Percentiles rank a stretch among this genome's conserved stretches.
Conservation (phyloP, 495 filamentous ascomycete genomes). For the Umbilicaria muhlenbergii region DNA sequence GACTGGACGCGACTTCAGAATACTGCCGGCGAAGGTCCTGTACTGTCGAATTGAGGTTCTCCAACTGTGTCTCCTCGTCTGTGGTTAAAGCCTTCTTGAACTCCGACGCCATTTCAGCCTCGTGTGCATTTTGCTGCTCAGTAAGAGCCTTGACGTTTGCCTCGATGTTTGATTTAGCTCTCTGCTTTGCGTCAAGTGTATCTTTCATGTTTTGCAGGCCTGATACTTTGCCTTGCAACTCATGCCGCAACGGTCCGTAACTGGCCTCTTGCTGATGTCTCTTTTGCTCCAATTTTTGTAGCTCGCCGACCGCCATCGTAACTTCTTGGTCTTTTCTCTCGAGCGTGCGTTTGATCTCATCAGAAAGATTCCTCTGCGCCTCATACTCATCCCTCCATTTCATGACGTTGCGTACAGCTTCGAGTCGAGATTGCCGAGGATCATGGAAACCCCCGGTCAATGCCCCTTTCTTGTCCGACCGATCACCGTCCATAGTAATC, state of each 20-base stretch:
- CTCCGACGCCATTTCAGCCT: conserved; percentile 63
- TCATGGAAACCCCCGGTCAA: conserved; percentile 90
- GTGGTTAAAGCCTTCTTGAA: conserved; percentile 83
- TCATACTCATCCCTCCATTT: conserved; percentile 65
- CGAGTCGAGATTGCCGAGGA: conserved; percentile 61
- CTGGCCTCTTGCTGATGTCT: conserved; percentile 64
- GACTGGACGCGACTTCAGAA: conserved; percentile 53
- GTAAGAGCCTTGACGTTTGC: conserved; percentile 57
- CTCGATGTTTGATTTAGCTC: conserved; percentile 57
- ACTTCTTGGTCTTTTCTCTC: conserved; percentile 74
- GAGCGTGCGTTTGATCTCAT: conserved; percentile 47
- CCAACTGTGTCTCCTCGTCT: conserved; percentile 68
- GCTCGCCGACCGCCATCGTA: conserved; percentile 60
- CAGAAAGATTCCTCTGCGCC: conserved; percentile 36
- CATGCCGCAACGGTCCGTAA: conserved; percentile 61
- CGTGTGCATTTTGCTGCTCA: conserved; percentile 55
- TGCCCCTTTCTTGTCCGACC: conserved; percentile 83
- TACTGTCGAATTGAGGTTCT: conserved; percentile 47
- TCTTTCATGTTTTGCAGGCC: conserved; percentile 60
- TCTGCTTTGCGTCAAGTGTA: conserved; percentile 55
- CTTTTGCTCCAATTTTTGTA: conserved; percentile 71
- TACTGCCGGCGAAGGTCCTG: conserved; percentile 60
- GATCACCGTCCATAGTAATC: conserved; percentile 88
- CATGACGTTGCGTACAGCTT: conserved; percentile 62
- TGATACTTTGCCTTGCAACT: conserved; percentile 52